Base-by-base conservation (phyloP, 2,329 filamentous ascomycete species). In the Venturia effusa region DNA sequence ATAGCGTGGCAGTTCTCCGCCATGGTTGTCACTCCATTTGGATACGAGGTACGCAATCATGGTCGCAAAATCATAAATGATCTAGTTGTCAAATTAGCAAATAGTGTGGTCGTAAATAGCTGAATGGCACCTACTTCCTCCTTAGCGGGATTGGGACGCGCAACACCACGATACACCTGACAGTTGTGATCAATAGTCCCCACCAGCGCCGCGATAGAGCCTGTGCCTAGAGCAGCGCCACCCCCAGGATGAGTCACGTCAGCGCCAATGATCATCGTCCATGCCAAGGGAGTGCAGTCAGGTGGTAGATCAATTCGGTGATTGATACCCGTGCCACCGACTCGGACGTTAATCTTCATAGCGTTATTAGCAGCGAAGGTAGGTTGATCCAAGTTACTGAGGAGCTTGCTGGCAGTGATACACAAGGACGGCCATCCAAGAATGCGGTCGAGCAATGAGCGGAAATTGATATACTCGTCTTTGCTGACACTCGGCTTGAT, bases 231-330 rank as follows among this genome's bases (percentile, higher is more conserved):
- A 1, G 70, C 24, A 2, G 69, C 63, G 1, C 65, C 68, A 0
- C 64, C 37, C 1, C 68, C 68, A 0, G 78, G 75, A 66, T 81
- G 79, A 0, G 74, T 75, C 0, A 79, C 74, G 65, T 81, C 79
- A 0, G 74, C 74, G 0, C 78, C 77, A 7, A 79, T 66, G 8
- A 79, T 66, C 64, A 79, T 73, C 0, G 75, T 76, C 10, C 70
- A 59, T 1, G 59, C 63, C 22, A 63, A 41, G 3, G 22, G 15
- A 10, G 68, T 30, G 7, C 66, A 59, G 41, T 63, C 59, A n/a
- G 65, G 63, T 55, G 41, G 45, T 27, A 15, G 39, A 13, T 65
- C 4, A 43, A 39, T 8, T 11, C 0, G 41, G 34, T 59, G 69
- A 57, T 73, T 73, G 39, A 66, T 63, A 11, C 24, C 55, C 37